A percentile compares a stretch with the other conserved stretches of the same genome.
phyloP scores from a whole-genome alignment of 306 rosid species.

The Rosa multiflora region DNA sequence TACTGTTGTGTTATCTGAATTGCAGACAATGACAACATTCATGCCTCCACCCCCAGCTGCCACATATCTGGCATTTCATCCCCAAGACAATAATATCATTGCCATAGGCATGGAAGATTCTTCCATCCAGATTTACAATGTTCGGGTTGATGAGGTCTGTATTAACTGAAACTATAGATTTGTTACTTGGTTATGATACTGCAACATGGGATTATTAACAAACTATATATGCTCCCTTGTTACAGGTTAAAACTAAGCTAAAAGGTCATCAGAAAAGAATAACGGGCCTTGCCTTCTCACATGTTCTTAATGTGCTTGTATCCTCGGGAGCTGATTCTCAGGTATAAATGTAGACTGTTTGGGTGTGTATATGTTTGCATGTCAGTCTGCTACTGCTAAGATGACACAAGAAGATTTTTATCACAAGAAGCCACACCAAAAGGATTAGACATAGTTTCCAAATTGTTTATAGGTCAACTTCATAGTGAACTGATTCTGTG shows the following conservation, averaged over 20 bases:
- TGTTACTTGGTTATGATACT: slow-evolving; percentile 14
- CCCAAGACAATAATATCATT: slow-evolving; percentile 96
- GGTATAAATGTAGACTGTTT: slow-evolving; percentile 47
- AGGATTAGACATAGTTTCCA: slow-evolving; percentile 4
- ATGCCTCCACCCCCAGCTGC: slow-evolving; percentile 99
- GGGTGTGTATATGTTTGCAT: background rate
- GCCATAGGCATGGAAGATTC: slow-evolving; percentile 99
- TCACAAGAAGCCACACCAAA: background rate
- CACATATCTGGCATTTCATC: slow-evolving; percentile 97
- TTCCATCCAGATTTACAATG: slow-evolving; percentile 92
- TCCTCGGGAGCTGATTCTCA: slow-evolving; percentile 99
- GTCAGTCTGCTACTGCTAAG: background rate
- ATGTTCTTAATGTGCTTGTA: slow-evolving; percentile 80
- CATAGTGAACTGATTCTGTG: slow-evolving; percentile 5
- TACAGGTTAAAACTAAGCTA: slow-evolving; percentile 88
- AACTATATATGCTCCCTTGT: slow-evolving; percentile 17
- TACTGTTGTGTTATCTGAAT: slow-evolving; percentile 23
- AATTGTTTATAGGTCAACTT: background rate
- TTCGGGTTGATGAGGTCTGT: slow-evolving; percentile 90
- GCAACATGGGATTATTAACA: slow-evolving; percentile 12
- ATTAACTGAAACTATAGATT: slow-evolving; percentile 17
- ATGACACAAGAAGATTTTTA: slow-evolving; percentile 4
- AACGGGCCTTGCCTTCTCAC: slow-evolving; percentile 97
- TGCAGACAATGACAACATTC: slow-evolving; percentile 99
- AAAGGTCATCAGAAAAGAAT: slow-evolving; percentile 99